Percentiles rank a stretch among this genome's conserved stretches.
Conservation (phyloP, 805 yeast genomes). For the Saccharomycopsis fodiens region DNA sequence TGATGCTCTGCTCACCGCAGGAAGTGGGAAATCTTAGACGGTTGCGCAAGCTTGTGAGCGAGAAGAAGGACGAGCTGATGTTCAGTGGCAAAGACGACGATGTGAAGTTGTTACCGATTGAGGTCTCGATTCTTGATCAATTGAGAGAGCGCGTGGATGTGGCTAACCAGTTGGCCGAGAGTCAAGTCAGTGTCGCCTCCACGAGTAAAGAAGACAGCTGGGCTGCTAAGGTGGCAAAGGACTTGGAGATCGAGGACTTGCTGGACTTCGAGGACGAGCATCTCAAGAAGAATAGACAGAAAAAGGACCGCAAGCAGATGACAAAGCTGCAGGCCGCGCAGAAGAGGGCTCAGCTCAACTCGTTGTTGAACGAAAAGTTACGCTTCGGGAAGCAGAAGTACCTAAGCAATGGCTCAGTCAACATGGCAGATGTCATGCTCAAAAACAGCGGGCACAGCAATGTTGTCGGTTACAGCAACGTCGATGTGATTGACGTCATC, state of each 20-base stretch:
- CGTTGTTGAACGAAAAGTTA: constrained; percentile 49
- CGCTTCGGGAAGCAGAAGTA: constrained; percentile 46
- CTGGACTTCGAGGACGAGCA: constrained; percentile 64
- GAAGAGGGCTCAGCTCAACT: constrained; percentile 45
- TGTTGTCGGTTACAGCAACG: constrained; percentile 62
- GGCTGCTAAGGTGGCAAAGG: constrained; percentile 89
- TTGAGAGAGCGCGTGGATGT: constrained; percentile 59
- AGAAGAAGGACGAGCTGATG: constrained; percentile 30
- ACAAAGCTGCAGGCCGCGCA: constrained; percentile 40
- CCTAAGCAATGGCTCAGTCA: constrained; percentile 69
- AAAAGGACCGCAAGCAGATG: constrained; percentile 45
- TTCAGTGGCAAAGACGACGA: constrained; percentile 35
- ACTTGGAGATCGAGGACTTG: constrained; percentile 71
- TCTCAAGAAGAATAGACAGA: constrained; percentile 53
- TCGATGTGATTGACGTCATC: constrained; percentile 61
- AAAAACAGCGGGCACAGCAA: constrained; percentile 58
- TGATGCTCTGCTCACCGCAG: constrained; percentile 86
- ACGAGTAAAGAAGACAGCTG: constrained; percentile 65
- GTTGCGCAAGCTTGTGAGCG: constrained; percentile 42
- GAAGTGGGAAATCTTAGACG: constrained; percentile 87
- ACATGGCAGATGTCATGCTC: constrained; percentile 70
- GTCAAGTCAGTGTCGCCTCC: constrained; percentile 52
- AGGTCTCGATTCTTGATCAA: constrained; percentile 63
- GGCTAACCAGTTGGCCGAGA: constrained; percentile 71
- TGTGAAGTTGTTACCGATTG: constrained; percentile 67